Evolutionary conservation across 2,329 filamentous ascomycete species (phyloP), one percentile per base, ranked within the genome.

Genomic region (Diplodia seriata): DNA sequence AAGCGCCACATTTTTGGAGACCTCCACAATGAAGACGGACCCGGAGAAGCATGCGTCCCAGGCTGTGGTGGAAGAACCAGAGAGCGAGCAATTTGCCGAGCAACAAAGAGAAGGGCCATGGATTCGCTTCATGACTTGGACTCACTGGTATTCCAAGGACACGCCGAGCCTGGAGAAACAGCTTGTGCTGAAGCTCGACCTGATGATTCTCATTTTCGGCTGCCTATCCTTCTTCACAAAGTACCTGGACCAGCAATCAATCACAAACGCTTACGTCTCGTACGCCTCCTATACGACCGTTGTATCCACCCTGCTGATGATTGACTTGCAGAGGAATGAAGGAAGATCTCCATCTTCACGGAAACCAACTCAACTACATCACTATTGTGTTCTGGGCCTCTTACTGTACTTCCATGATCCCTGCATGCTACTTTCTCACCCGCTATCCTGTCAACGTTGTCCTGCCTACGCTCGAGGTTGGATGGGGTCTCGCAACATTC

Each of bases 221-320:
- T 81, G 78, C 29, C 69, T 80, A 4, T 79, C 75, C 8, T 80
- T 80, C 70, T 81, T 80, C 67, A 81, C 78, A 4, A 80, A 81
- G 55, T 80, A 80, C 64, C 73, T 81, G 6, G 77, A 80, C 31
- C 69, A 70, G 33, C 66, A 69, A 47, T 70, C 69, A 4, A 61
- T 70, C 20, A 70, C 68, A 3, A 70, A 70, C 36, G 68, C 69
- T 29, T 70, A 69, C 29, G 69, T 70, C 20, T 68, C 67, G 67
- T 69, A 18, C 51, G 68, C 23, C 54, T 40, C 31, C 54, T 23
- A 14, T 4, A 29, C 20, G 14, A 38, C 20, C 47, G 3, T 15
- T n/a, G 1, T 5, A 53, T 43, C 56, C 51, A 40, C 31, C 18
- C 2, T 40, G 43, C 56, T 59, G 38, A 43, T 12, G 3, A 31